phyloP scores from a whole-genome alignment of 768 basidiomycete species.

The Lyophyllum shimeji region DNA sequence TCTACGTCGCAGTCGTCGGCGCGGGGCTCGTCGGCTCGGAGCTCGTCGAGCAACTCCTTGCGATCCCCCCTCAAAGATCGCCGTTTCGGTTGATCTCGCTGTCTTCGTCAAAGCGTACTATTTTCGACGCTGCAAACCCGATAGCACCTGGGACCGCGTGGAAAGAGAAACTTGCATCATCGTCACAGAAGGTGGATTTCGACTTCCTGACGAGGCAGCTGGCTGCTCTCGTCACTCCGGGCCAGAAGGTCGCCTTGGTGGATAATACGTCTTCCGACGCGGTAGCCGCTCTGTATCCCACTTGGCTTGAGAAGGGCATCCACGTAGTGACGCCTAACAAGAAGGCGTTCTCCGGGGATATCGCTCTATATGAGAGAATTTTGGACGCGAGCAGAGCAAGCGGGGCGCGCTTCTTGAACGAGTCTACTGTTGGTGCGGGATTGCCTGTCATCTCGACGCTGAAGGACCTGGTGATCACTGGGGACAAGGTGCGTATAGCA shows the following conservation, averaged over 20 bases:
- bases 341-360: conserved; percentile 84
- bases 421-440: conserved; percentile 95
- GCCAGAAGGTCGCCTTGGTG: conserved; percentile 66
- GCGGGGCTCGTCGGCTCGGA: conserved; percentile 92
- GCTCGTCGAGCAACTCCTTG: conserved; percentile 77
- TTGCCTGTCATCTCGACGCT: conserved; percentile 89
- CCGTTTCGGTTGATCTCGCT: conserved; percentile 69
- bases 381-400: conserved; percentile 53
- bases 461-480: conserved; percentile 89
- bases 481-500: conserved; percentile 69
- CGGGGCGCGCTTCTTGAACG: conserved; percentile 74
- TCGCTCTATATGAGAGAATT: conserved; percentile 69
- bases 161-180: conserved; percentile 37
- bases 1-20: conserved; percentile 80
- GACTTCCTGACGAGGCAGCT: conserved; percentile 45
- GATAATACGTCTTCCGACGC: conserved; percentile 91
- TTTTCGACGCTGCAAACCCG: conserved; percentile 50
- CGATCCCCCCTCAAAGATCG: conserved; percentile 52
- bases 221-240: conserved; percentile 41
- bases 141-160: conserved; percentile 34
- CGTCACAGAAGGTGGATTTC: conserved; percentile 49
- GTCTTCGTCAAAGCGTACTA: conserved; percentile 61
- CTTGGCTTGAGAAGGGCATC: conserved; percentile 74
- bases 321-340: conserved; percentile 97
- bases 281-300: conserved; percentile 81